Percentiles rank a stretch among this genome's conserved stretches.
Evolutionary conservation across 208 protist species (phyloP).

Genomic region (Angomonas ambiguus): DNA sequence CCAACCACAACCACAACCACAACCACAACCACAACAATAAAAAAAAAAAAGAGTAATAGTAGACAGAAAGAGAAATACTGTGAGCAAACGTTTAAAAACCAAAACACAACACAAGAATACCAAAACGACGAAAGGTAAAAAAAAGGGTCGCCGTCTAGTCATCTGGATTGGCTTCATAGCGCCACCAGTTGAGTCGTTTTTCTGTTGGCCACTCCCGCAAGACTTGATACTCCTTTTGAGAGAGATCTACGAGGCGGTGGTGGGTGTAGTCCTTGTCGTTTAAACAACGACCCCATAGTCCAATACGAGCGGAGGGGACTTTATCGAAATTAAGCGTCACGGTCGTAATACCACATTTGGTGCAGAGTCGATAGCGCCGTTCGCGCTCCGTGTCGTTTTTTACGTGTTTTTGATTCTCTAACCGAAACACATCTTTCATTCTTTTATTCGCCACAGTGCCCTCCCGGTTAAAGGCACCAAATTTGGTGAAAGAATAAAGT

Average conservation of each 20-base stretch:
- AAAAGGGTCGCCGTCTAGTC: too few relatives aligned
- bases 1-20: too few relatives aligned
- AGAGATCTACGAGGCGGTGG: constrained; percentile 66
- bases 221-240: constrained; percentile 67
- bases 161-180: constrained; percentile 34
- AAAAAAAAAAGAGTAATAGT: neutral
- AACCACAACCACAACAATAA: too few relatives aligned
- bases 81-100: neutral
- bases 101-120: too few relatives aligned
- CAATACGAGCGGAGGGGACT: constrained; percentile 77
- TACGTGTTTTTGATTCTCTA: constrained; percentile 85
- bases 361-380: constrained; percentile 81
- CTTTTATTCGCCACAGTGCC: constrained; percentile 46
- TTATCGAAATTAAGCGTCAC: constrained; percentile 84
- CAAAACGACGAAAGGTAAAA: too few relatives aligned
- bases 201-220: constrained; percentile 67
- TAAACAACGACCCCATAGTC: constrained; percentile 78
- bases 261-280: constrained; percentile 86
- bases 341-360: constrained; percentile 75
- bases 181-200: constrained; percentile 79
- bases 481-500: constrained; percentile 83
- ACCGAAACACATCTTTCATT: constrained; percentile 71
- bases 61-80: neutral
- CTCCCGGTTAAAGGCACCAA: constrained; percentile 58
- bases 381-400: constrained; percentile 56